phyloP scores from a whole-genome alignment of 2,329 filamentous ascomycete genomes.

The Ophiostoma sp. region DNA sequence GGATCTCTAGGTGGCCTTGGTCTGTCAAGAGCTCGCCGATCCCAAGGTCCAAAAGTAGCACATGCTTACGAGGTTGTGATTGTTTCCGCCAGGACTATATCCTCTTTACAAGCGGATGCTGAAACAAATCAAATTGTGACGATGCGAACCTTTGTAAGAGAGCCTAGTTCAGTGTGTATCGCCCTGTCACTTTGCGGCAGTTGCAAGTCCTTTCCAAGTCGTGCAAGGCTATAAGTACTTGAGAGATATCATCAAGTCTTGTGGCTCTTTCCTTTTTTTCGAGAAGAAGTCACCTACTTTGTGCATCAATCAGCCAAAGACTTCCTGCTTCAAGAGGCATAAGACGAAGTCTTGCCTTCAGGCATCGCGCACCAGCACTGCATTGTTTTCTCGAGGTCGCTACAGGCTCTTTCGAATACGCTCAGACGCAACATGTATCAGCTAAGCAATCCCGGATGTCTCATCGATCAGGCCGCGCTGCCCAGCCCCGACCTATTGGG shows the following conservation, averaged over 20 bases:
- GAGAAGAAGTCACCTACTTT: slow-evolving; percentile 32
- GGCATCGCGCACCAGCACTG: slow-evolving; percentile 30
- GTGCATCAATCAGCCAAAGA: slow-evolving; percentile 44
- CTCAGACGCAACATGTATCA: slow-evolving; percentile 36
- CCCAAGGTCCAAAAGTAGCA: slow-evolving; percentile 22
- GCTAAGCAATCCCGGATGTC: slow-evolving; percentile 28
- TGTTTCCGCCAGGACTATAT: slow-evolving; percentile 35
- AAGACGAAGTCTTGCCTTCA: slow-evolving; percentile 31
- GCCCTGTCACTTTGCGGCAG: slow-evolving; percentile 37
- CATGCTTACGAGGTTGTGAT: slow-evolving; percentile 24
- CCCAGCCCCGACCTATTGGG: slow-evolving; percentile 30
- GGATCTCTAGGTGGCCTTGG: slow-evolving; percentile 42
- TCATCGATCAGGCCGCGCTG: slow-evolving; percentile 27
- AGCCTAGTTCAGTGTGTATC: slow-evolving; percentile 35
- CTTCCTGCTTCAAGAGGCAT: slow-evolving; percentile 31
- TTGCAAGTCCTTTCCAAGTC: slow-evolving; percentile 30
- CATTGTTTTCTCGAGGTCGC: slow-evolving; percentile 33
- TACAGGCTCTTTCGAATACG: slow-evolving; percentile 30
- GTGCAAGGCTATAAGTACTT: slow-evolving; percentile 26
- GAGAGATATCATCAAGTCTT: slow-evolving; percentile 32
- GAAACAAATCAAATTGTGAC: slow-evolving; percentile 30
- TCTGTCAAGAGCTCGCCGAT: slow-evolving; percentile 35
- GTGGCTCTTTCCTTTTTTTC: slow-evolving; percentile 38
- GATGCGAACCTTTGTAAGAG: slow-evolving; percentile 31
- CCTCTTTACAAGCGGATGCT: slow-evolving; percentile 39